phyloP scores from a whole-genome alignment of 768 basidiomycete genomes.

The Boletus rufocinnamomeus region DNA sequence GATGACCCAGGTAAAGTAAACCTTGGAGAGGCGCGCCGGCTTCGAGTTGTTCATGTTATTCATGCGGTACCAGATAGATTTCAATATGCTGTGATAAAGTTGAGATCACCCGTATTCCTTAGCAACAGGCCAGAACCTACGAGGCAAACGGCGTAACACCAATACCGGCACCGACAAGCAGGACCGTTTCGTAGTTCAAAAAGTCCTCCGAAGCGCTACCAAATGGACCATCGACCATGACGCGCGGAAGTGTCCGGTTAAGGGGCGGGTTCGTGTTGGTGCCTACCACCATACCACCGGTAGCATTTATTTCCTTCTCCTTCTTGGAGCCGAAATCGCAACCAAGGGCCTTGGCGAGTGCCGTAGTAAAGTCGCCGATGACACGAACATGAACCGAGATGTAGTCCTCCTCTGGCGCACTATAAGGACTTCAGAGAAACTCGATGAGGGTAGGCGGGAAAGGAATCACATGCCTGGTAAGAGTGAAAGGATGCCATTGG shows the following conservation, averaged over 20 bases:
- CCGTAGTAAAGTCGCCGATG: slow-evolving; percentile 89
- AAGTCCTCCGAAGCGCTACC: slow-evolving; percentile 92
- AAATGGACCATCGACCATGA: slow-evolving; percentile 97
- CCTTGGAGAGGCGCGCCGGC: slow-evolving; percentile 84
- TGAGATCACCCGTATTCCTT: slow-evolving; percentile 1
- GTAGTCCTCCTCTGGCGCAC: slow-evolving; percentile 94
- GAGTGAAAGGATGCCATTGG: slow-evolving; percentile 97
- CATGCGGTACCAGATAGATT: slow-evolving; percentile 96
- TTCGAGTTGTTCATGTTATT: slow-evolving; percentile 77
- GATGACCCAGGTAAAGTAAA: slow-evolving; percentile 95
- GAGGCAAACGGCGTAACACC: slow-evolving; percentile 97
- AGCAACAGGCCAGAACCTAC: slow-evolving; percentile 46
- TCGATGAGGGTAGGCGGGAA: background rate
- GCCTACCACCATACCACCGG: slow-evolving; percentile 62
- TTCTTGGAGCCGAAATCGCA: slow-evolving; percentile 72
- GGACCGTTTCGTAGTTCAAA: slow-evolving; percentile 83
- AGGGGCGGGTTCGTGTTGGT: slow-evolving; percentile 58
- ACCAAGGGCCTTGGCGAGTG: slow-evolving; percentile 78
- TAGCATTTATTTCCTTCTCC: slow-evolving; percentile 43
- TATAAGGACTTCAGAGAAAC: slow-evolving; percentile 28
- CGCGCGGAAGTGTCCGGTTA: slow-evolving; percentile 76
- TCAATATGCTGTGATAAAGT: slow-evolving; percentile 60
- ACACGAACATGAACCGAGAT: slow-evolving; percentile 92
- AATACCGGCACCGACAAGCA: slow-evolving; percentile 93
- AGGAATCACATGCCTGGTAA: slow-evolving; percentile 59